A percentile compares a stretch with the other conserved stretches of the same genome.
These are phyloP conservation scores for Forsythia viridissima DNA, from an alignment of 257 asterid genomes.

Conservation along the genomic window DNA sequence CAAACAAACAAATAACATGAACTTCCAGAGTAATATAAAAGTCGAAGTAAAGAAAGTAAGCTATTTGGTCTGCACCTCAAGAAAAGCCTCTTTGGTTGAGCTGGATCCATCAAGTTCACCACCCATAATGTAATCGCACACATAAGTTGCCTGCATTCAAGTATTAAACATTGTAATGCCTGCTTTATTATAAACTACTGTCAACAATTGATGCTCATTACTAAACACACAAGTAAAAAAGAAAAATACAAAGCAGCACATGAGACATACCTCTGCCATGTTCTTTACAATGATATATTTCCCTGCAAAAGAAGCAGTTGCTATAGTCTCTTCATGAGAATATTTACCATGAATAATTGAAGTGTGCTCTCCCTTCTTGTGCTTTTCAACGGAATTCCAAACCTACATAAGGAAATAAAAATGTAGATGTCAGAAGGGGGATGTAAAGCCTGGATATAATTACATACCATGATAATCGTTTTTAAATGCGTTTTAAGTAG, in stretches of 20 bases:
- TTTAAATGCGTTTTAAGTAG: not conserved
- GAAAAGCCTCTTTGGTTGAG: slow-evolving; percentile 89
- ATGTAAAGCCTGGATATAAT: slow-evolving; percentile 6
- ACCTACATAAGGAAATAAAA: slow-evolving; percentile 48
- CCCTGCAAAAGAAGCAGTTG: slow-evolving; percentile 99
- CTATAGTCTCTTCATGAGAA: slow-evolving; percentile 93
- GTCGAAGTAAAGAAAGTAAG: slow-evolving; percentile 4
- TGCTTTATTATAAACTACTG: not conserved
- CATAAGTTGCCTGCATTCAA: slow-evolving; percentile 80
- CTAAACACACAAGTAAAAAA: not conserved
- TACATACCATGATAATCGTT: slow-evolving; percentile 4
- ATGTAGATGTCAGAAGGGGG: not conserved
- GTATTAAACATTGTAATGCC: not conserved
- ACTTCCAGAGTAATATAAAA: slow-evolving; percentile 24
- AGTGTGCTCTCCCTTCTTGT: slow-evolving; percentile 94
- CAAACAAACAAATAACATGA: slow-evolving; percentile 28
- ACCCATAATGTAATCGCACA: slow-evolving; percentile 88
- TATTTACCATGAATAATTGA: slow-evolving; percentile 95
- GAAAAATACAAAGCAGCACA: not conserved
- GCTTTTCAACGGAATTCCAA: slow-evolving; percentile 92
- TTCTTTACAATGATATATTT: slow-evolving; percentile 80
- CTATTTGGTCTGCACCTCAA: slow-evolving; percentile 59
- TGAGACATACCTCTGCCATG: slow-evolving; percentile 75
- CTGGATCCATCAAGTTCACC: slow-evolving; percentile 97
- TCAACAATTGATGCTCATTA: not conserved